A percentile compares a stretch with the other conserved stretches of the same genome.
Evolutionary conservation across 306 rosid species (phyloP).

Genomic region (Lotus japonicus): DNA sequence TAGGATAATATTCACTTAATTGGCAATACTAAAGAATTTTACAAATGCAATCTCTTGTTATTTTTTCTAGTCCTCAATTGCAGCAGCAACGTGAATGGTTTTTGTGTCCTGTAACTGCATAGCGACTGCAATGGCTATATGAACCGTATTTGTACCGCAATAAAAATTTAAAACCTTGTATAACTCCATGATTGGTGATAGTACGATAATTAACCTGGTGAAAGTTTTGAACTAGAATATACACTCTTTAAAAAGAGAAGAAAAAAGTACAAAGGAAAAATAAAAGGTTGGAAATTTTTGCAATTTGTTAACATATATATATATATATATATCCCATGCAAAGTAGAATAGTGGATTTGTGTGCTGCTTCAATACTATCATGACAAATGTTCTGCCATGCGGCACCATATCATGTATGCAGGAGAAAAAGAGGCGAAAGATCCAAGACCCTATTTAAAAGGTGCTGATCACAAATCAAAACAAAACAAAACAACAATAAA

Average conservation of each 20-base stretch:
- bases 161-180: too few relatives aligned
- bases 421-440: conserved; percentile 3
- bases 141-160: too few relatives aligned
- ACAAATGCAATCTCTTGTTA: too few relatives aligned
- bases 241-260: neutral
- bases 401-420: conserved; percentile 16
- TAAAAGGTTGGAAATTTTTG: neutral
- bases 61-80: too few relatives aligned
- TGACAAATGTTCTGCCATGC: conserved; percentile 39
- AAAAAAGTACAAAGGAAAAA: neutral
- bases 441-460: conserved; percentile 20
- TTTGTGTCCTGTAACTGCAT: too few relatives aligned
- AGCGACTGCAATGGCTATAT: too few relatives aligned
- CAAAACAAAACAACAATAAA: neutral
- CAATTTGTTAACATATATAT: neutral
- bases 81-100: too few relatives aligned
- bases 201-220: neutral
- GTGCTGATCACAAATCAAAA: neutral
- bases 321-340: neutral
- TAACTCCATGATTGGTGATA: neutral
- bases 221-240: too few relatives aligned
- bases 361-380: conserved; percentile 2
- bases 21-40: too few relatives aligned
- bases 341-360: neutral
- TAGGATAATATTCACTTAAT: too few relatives aligned